Evolutionary conservation across 345 rosid species (phyloP), one percentile per base, ranked within the genome.

Genomic region (Populus simonii): DNA sequence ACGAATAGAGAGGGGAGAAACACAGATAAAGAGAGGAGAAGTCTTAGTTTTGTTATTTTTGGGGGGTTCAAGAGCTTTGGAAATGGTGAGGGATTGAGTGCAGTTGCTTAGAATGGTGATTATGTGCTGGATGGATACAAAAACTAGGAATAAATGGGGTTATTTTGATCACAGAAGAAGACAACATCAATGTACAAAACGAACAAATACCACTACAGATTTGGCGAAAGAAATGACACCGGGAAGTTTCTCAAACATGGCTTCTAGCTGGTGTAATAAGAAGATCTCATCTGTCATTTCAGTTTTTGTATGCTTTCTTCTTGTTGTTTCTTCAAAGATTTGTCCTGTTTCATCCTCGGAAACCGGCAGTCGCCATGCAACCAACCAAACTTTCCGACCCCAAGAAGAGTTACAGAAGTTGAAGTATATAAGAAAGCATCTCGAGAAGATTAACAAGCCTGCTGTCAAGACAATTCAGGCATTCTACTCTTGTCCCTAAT

Each of bases 391-490:
- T 80, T 84, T 95, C 67, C 86, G 89, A 71, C 92, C 94, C 0
- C 86, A 78, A 75, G 87, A 92, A 73, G 92, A 90, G 85, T 78
- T 90, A 15, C 81, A 25, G 66, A 91, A 86, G 89, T 73, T 94
- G 75, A 87, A 79, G 81, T 53, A 83, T 22, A 86, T 92, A 69
- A 90, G 87, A 84, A 62, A 89, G 57, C 92, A 84, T 74, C 97
- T 96, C 53, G 71, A 77, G n/a, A 94, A 86, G 86, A 89, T 96
- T 86, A 96, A 94, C 93, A 96, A 94, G 83, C 93, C 97, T 10
- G 80, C 95, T 15, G 79, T 91, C 70, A 90, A 90, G 90, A 91
- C 97, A 68, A 89, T 94, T 81, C 93, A 90, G 94, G 98, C 73
- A 88, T 78, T 18, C 75, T 1, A 49, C 70, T 12, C 3, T 31